phyloP scores from a whole-genome alignment of 257 asterid genomes.

The Plantago ovata region DNA sequence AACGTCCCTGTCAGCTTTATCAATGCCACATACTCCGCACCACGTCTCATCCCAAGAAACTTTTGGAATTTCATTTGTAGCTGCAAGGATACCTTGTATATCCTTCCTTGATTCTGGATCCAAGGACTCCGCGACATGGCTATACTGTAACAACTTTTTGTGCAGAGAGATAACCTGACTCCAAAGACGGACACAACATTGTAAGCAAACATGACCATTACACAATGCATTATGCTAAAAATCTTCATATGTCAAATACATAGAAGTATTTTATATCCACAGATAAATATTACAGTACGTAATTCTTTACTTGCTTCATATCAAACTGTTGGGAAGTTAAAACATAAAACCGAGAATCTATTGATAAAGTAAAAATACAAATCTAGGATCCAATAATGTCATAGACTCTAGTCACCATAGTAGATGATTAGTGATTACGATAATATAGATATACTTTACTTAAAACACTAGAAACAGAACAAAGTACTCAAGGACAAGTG shows the following conservation, averaged over 20 bases:
- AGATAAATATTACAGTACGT: too few relatives aligned
- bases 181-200: background rate
- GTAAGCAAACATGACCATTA: conserved; percentile 1
- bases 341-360: too few relatives aligned
- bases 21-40: conserved; percentile 8
- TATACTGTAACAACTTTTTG: background rate
- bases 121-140: background rate
- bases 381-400: too few relatives aligned
- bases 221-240: too few relatives aligned
- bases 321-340: too few relatives aligned
- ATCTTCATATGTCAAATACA: too few relatives aligned
- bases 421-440: too few relatives aligned
- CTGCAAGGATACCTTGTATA: background rate
- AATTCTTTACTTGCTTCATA: too few relatives aligned
- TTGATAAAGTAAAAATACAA: too few relatives aligned
- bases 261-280: too few relatives aligned
- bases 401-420: too few relatives aligned
- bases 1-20: background rate
- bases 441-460: too few relatives aligned
- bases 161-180: conserved; percentile 13
- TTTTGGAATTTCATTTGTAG: background rate
- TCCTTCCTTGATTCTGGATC: background rate
- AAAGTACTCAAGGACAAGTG: background rate
- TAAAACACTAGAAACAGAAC: background rate
- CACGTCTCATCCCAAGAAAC: background rate